Conservation (phyloP, 768 basidiomycete species). For the Mycena haematopus region DNA sequence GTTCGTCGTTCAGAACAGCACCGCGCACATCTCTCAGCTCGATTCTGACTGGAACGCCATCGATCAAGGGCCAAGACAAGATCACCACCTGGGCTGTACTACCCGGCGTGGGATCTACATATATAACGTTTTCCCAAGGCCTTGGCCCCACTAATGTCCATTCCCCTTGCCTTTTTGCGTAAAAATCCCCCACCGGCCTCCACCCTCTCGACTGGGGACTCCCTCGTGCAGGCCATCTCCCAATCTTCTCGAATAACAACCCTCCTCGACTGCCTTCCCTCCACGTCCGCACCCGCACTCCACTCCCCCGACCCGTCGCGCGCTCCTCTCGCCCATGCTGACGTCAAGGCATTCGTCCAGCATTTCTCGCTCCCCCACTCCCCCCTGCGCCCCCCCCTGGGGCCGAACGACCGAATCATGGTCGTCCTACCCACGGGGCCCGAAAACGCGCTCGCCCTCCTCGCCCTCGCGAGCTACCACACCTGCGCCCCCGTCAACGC, state of each 20-base stretch:
- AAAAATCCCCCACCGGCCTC: not conserved
- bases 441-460: conserved; percentile 52
- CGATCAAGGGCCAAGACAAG: too few species aligned
- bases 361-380: conserved; percentile 47
- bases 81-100: too few species aligned
- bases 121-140: too few species aligned
- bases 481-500: conserved; percentile 56
- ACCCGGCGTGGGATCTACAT: too few species aligned
- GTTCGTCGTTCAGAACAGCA: too few species aligned
- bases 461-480: conserved; percentile 50
- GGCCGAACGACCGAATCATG: conserved; percentile 53
- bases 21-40: too few species aligned
- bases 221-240: not conserved
- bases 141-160: conserved; percentile 1
- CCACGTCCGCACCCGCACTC: conserved; percentile 43
- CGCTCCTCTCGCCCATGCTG: conserved; percentile 42
- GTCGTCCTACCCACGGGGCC: conserved; percentile 52
- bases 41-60: too few species aligned
- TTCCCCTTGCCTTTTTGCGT: conserved; percentile 14
- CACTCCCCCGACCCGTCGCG: conserved; percentile 45
- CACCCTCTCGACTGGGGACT: not conserved
- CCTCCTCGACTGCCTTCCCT: conserved; percentile 49
- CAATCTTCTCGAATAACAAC: conserved; percentile 36
- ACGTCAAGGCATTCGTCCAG: conserved; percentile 43
- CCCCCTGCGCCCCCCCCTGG: conserved; percentile 31